Evolutionary conservation across 495 filamentous ascomycete species (phyloP), one percentile per base, ranked within the genome.

Genomic region (Terfezia boudieri): DNA sequence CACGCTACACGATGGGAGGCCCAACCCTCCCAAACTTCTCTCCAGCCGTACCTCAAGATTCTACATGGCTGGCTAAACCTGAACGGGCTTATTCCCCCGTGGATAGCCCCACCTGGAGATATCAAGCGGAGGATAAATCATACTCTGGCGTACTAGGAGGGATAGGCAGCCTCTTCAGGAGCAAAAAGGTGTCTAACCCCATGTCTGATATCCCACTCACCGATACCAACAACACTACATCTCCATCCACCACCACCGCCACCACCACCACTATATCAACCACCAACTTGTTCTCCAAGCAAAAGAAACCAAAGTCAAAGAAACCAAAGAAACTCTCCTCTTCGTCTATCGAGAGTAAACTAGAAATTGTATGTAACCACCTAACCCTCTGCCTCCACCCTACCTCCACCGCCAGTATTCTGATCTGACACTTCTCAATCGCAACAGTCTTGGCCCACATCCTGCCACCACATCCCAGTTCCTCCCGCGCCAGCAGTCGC

Each of bases 361-460:
- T 46, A 17, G 52, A 49, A 41, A 54, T 54, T 50, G 52, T 54
- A 54, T 6, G 37, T 41, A 16, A 10, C 22, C 22, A n/a, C 11
- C 49, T n/a, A 14, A 32, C 50, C 16, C 8, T 3, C 16, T 38
- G 16, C 1, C 26, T 32, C 2, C 26, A 32, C 50, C 22, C 9
- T 11, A 8, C 17, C 20, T 8, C 36, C 10, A n/a, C 26, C 26
- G 4, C 26, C 7, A 32, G 7, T 32, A 32, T 20, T 0, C 26
- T 32, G 7, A 32, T 32, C 26, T 32, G 26, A 32, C 26, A 32
- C 7, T 32, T 7, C 26, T 4, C 26, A 32, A 32, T 5, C 20
- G 20, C 20, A 32, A 32, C 59, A 61, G 60, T 61, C 59, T 37
- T 61, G 60, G 60, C 60, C 60, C 59, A 62, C 60, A 58, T 54